phyloP scores from a whole-genome alignment of 768 basidiomycete species.

The Suillus subluteus region DNA sequence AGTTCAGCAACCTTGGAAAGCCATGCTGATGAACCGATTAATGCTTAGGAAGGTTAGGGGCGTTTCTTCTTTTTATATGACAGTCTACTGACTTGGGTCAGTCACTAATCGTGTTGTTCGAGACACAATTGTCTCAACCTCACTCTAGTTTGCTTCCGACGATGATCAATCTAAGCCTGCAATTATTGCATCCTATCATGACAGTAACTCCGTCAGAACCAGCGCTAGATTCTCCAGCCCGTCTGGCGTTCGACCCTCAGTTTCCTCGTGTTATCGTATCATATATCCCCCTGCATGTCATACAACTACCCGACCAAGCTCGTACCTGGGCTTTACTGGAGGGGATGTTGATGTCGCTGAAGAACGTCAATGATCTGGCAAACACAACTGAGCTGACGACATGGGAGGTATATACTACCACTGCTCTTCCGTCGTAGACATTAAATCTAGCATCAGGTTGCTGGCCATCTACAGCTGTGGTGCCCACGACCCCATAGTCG shows the following conservation, averaged over 20 bases:
- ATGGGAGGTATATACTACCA: constrained; percentile 58
- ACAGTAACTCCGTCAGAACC: constrained; percentile 42
- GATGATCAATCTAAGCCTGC: constrained; percentile 3
- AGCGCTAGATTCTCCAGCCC: constrained; percentile 48
- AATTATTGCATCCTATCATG: constrained; percentile 36
- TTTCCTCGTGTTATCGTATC: constrained; percentile 69
- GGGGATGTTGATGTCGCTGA: constrained; percentile 56
- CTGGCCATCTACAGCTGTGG: constrained; percentile 56
- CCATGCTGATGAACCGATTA: constrained; percentile 4
- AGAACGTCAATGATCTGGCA: constrained; percentile 53
- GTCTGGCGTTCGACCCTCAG: constrained; percentile 64
- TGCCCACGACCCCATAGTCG: constrained; percentile 41
- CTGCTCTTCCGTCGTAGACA: background rate
- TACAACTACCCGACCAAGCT: constrained; percentile 52
- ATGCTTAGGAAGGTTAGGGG: constrained; percentile 7
- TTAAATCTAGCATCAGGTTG: constrained; percentile 38
- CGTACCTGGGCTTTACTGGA: constrained; percentile 56
- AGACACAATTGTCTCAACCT: constrained; percentile 9
- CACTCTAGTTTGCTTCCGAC: constrained; percentile 3
- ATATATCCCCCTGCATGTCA: constrained; percentile 67
- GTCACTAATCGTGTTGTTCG: constrained; percentile 6
- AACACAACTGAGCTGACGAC: constrained; percentile 47
- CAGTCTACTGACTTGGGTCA: background rate
- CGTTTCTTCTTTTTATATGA: background rate
- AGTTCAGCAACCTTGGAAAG: constrained; percentile 7